Evolutionary conservation across 768 basidiomycete genomes (phyloP).

Genomic region (Lyophyllum atratum): DNA sequence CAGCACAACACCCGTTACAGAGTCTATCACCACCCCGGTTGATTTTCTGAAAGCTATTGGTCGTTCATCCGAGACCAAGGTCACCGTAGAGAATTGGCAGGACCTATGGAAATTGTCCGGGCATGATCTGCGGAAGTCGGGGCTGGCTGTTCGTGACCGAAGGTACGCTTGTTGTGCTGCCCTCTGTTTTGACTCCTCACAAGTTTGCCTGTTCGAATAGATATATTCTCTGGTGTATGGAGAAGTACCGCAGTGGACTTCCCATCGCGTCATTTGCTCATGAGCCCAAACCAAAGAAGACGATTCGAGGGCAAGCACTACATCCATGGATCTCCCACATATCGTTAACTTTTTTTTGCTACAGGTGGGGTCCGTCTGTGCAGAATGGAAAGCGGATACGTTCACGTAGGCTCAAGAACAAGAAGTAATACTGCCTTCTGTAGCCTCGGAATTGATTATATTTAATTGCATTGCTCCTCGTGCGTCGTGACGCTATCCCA

Average conservation of each 20-base stretch:
- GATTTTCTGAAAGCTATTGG: constrained; percentile 79
- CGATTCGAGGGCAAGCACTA: constrained; percentile 71
- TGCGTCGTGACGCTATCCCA: not conserved
- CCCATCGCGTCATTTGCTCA: constrained; percentile 64
- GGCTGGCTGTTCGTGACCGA: constrained; percentile 67
- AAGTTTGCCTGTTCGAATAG: constrained; percentile 35
- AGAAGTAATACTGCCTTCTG: constrained; percentile 19
- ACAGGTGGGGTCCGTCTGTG: constrained; percentile 73
- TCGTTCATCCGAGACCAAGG: constrained; percentile 63
- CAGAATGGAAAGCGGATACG: constrained; percentile 77
- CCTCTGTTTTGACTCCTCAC: constrained; percentile 1
- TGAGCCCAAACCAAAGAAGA: constrained; percentile 70
- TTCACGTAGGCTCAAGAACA: constrained; percentile 51
- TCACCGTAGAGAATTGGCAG: constrained; percentile 68
- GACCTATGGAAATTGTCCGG: constrained; percentile 68
- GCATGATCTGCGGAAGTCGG: constrained; percentile 60
- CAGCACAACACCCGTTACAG: constrained; percentile 30
- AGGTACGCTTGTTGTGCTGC: constrained; percentile 45
- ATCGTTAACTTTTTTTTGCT: not conserved
- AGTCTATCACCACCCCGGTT: constrained; percentile 52
- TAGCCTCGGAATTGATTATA: not conserved
- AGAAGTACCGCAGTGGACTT: constrained; percentile 67
- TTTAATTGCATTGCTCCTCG: not conserved
- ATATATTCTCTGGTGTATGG: constrained; percentile 85
- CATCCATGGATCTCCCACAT: not conserved